Evolutionary conservation across 148 eudicot genomes (phyloP).

Genomic region (Cornus suecica): DNA sequence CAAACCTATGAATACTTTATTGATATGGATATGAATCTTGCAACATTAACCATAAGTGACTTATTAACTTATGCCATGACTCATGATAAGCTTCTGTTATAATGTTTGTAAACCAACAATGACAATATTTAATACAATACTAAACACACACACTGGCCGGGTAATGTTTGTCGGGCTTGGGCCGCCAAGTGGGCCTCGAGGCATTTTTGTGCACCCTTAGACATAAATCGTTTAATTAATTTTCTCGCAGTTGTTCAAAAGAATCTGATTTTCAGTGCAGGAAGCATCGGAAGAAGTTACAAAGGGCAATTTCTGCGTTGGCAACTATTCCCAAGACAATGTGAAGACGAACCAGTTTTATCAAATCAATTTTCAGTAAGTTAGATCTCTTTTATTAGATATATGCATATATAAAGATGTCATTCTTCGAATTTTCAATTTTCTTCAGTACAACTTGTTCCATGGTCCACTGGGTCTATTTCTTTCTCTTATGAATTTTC

Average conservation of each 20-base stretch:
- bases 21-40: too few relatives aligned
- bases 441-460: not conserved
- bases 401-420: not conserved
- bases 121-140: too few relatives aligned
- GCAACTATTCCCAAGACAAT: constrained; percentile 79
- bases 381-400: too few relatives aligned
- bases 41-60: too few relatives aligned
- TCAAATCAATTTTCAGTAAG: constrained; percentile 98
- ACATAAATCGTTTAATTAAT: not conserved
- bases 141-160: too few relatives aligned
- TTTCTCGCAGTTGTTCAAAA: not conserved
- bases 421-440: not conserved
- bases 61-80: too few relatives aligned
- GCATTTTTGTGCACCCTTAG: not conserved
- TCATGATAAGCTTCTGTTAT: too few relatives aligned
- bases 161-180: too few relatives aligned
- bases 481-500: not conserved
- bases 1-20: too few relatives aligned
- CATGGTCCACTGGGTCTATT: not conserved
- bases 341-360: constrained; percentile 84
- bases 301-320: constrained; percentile 92
- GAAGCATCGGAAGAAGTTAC: constrained; percentile 95
- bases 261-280: constrained; percentile 52
- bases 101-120: not conserved
- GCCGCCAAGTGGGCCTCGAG: too few relatives aligned